Evolutionary conservation across 441 rosid genomes (phyloP).

Genomic region (Adansonia madagascariensis): DNA sequence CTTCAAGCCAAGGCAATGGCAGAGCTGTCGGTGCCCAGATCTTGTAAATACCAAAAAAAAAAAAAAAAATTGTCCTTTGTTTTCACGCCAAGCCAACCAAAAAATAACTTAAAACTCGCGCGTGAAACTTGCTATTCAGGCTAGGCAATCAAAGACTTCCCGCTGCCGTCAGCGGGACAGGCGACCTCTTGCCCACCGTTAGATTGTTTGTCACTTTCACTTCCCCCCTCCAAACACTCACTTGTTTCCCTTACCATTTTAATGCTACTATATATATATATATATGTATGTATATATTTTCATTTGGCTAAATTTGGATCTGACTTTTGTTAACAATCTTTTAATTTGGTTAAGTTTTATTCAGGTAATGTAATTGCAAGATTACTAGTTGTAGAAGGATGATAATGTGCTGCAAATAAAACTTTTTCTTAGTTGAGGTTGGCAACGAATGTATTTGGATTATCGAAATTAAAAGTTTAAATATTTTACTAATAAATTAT

Average conservation of each 20-base stretch:
- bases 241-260: not conserved
- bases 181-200: conserved; percentile 52
- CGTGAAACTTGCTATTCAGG: conserved; percentile 12
- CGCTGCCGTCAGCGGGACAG: not conserved
- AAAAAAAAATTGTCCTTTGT: conserved; percentile 20
- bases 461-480: too few species aligned
- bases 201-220: conserved; percentile 47
- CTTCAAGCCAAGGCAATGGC: conserved; percentile 13
- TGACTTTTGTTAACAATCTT: too few species aligned
- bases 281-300: not conserved
- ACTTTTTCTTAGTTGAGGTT: too few species aligned
- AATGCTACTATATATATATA: not conserved
- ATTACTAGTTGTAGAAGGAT: not conserved
- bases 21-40: conserved; percentile 48
- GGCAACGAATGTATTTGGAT: too few species aligned
- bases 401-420: not conserved
- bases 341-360: too few species aligned
- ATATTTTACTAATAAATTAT: too few species aligned
- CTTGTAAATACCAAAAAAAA: not conserved
- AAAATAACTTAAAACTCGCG: conserved; percentile 9
- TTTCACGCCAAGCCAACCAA: conserved; percentile 44
- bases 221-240: not conserved
- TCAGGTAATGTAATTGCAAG: not conserved
- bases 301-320: not conserved
- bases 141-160: not conserved